phyloP scores from a whole-genome alignment of 371 early-diverging fungal species.

The Dentiscutata heterogama region DNA sequence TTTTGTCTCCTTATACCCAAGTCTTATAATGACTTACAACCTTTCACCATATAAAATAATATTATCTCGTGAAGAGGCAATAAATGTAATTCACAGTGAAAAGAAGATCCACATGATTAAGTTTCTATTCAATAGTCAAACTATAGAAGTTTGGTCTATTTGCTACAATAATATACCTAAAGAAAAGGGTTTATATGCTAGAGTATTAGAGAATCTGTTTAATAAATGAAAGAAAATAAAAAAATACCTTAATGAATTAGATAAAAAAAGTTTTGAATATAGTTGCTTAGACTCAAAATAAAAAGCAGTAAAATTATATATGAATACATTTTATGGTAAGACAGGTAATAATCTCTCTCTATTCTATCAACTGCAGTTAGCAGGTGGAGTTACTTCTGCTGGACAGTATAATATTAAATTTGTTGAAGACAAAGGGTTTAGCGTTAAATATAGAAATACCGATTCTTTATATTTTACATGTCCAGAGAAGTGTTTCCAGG shows the following conservation, averaged over 20 bases:
- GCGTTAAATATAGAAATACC: neutral
- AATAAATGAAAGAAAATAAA: no score
- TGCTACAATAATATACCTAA: no score
- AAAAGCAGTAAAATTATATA: constrained; percentile 16
- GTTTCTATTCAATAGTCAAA: constrained; percentile 27
- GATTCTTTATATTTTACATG: constrained; percentile 30
- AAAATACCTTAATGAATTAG: no score
- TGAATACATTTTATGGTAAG: constrained; percentile 39
- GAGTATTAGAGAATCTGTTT: no score
- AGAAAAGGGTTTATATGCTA: no score
- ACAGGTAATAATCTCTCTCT: constrained; percentile 6
- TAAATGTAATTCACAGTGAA: neutral
- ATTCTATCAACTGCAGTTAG: constrained; percentile 22
- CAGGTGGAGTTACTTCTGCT: constrained; percentile 15
- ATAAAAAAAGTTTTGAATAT: no score
- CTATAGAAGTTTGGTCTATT: no score
- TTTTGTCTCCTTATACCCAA: constrained; percentile 37
- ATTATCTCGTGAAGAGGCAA: constrained; percentile 7
- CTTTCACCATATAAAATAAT: constrained; percentile 16
- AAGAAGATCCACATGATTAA: neutral
- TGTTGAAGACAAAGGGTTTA: constrained; percentile 15
- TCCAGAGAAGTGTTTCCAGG: constrained; percentile 36
- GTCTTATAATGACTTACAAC: constrained; percentile 40
- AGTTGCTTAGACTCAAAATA: constrained; percentile 21
- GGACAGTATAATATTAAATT: constrained; percentile 32